Conservation (phyloP, 257 asterid genomes). For the Gentiana straminea region DNA sequence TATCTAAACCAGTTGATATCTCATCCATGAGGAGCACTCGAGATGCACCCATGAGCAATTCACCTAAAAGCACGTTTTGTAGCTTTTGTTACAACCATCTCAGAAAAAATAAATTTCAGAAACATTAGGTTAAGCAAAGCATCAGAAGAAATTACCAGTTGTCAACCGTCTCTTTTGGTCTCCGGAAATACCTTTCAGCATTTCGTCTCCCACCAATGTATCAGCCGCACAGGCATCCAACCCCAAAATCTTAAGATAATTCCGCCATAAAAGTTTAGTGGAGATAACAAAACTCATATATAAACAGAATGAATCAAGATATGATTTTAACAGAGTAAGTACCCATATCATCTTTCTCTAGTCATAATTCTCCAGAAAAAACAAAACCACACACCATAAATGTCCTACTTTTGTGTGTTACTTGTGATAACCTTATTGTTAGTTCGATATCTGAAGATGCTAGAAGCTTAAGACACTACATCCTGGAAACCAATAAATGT, state of each 20-base stretch:
- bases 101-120: conserved; percentile 10
- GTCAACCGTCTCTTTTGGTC: conserved; percentile 92
- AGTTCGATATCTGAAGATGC: too few species aligned
- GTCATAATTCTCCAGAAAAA: too few species aligned
- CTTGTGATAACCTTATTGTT: too few species aligned
- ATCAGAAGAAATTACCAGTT: conserved; percentile 45
- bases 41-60: conserved; percentile 67
- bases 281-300: conserved; percentile 3
- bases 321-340: too few species aligned
- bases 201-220: conserved; percentile 89
- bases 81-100: conserved; percentile 1
- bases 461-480: too few species aligned
- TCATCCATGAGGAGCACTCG: conserved; percentile 87
- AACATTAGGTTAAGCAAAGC: conserved; percentile 47
- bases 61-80: conserved; percentile 45
- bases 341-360: too few species aligned
- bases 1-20: conserved; percentile 89
- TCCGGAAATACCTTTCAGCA: conserved; percentile 92
- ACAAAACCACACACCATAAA: too few species aligned
- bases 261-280: conserved; percentile 22
- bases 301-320: background rate
- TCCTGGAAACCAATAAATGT: too few species aligned
- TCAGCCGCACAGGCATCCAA: conserved; percentile 73
- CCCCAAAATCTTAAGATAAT: conserved; percentile 75
- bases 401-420: too few species aligned